Base-by-base conservation (phyloP, 768 basidiomycete genomes). In the Lactarius sp. region DNA sequence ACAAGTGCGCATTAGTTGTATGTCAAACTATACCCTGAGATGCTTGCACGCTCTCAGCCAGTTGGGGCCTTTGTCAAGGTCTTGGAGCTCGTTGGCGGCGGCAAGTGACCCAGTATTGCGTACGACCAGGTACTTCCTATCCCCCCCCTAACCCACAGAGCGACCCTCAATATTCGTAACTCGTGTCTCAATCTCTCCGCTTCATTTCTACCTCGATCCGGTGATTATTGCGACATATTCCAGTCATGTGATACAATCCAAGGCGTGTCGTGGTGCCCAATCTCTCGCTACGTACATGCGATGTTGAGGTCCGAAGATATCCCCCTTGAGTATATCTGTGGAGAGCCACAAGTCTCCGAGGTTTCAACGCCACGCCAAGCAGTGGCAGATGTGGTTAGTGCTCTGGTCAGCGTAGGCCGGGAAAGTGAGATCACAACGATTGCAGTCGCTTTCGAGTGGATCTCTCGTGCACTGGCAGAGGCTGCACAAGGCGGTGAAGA, bases 271-370 rank as follows among this genome's bases (percentile, higher is more conserved):
- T 98, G 27, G 80, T 98, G 33, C 94, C 96, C 20, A 98, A 97
- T 70, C 91, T 97, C 62, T 78, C 83, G 14, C 79, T 98, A 13
- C 83, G 94, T 64, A 87, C 90, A 44, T 89, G 93, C 68, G 95
- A 98, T 60, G 81, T 92, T 56, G 96, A 99, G 70, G 87, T 98
- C 98, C 70, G 94, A 97, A 74, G 96, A 98, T 65, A 94, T 97
- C 68, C 94, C 96, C 0, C 82, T 96, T 46, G 96, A 98, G 72
- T 98, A 89, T 72, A 91, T 98, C 69, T 72, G 72, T 14, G 61
- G 76, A 61, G 67, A 68, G 20, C 44, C 60, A 71, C 66, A 83
- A 64, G 62, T 83, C 31, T 76, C 83, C 60, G 95, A 95, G 70
- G 82, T 83, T 34, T 85, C 90, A 49, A 98, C 95, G 0, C 84